A percentile compares a stretch with the other conserved stretches of the same genome.
Conservation (phyloP, 306 rosid species). For the Dalbergia oliveri region DNA sequence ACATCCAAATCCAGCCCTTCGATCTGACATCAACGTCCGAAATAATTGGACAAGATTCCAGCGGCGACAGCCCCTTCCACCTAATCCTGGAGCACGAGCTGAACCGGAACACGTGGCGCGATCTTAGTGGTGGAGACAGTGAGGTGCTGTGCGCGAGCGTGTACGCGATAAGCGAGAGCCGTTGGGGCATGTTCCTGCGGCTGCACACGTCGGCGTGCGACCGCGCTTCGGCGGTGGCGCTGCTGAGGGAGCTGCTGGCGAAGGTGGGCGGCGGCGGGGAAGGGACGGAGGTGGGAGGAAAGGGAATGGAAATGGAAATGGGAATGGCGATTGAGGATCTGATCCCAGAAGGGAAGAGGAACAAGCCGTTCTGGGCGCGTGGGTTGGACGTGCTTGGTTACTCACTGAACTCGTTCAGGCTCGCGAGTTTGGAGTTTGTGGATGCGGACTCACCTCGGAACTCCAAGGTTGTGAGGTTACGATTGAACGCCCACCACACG, state of each 20-base stretch:
- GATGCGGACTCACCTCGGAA: constrained; percentile 56
- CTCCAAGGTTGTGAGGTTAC: constrained; percentile 68
- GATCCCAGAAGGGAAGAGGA: constrained; percentile 69
- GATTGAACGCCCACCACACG: constrained; percentile 56
- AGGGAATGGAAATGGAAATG: constrained; percentile 12
- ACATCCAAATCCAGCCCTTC: constrained; percentile 62
- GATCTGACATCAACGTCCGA: constrained; percentile 66
- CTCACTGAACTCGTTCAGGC: constrained; percentile 77
- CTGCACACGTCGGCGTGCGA: constrained; percentile 86
- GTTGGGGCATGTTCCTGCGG: constrained; percentile 64
- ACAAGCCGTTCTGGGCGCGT: constrained; percentile 92
- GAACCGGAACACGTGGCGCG: constrained; percentile 67
- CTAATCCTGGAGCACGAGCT: constrained; percentile 77
- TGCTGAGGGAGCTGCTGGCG: constrained; percentile 61
- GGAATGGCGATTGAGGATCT: constrained; percentile 72
- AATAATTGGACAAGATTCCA: constrained; percentile 48
- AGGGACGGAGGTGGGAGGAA: constrained; percentile 22
- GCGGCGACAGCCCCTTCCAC: constrained; percentile 58
- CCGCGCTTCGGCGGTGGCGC: constrained; percentile 72
- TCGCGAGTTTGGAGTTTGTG: constrained; percentile 63
- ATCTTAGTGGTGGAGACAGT: constrained; percentile 39
- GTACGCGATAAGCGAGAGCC: constrained; percentile 53
- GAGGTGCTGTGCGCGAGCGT: constrained; percentile 61
- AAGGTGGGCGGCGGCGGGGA: constrained; percentile 16
- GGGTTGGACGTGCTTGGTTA: constrained; percentile 92